Evolutionary conservation across 2,329 filamentous ascomycete species (phyloP).

Genomic region (Diaporthe nobilis): DNA sequence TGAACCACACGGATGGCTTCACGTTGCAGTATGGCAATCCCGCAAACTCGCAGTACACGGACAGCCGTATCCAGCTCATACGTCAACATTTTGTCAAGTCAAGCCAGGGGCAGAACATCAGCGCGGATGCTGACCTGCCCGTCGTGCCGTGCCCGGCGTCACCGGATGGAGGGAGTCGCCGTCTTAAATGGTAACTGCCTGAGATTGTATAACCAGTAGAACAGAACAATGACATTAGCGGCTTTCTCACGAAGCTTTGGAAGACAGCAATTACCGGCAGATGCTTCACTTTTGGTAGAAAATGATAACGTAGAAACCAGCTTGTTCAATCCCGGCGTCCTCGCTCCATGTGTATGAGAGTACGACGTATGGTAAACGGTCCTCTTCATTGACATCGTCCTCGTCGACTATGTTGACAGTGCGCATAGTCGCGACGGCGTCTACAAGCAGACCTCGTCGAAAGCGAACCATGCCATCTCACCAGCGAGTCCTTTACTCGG

Average conservation of each 20-base stretch:
- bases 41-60: constrained; percentile 54
- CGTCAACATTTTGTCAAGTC: constrained; percentile 59
- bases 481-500: too few relatives aligned
- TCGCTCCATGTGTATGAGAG: too few relatives aligned
- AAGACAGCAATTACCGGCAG: not conserved
- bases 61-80: constrained; percentile 57
- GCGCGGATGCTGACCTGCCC: constrained; percentile 53
- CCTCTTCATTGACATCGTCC: too few relatives aligned
- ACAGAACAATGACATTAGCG: not conserved
- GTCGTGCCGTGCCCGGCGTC: constrained; percentile 56
- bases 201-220: not conserved
- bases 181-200: not conserved
- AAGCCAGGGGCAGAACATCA: constrained; percentile 52
- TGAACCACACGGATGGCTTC: constrained; percentile 61
- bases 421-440: too few relatives aligned
- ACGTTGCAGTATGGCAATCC: constrained; percentile 62
- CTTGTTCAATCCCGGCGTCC: too few relatives aligned
- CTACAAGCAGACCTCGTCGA: too few relatives aligned
- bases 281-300: not conserved
- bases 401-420: too few relatives aligned
- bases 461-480: too few relatives aligned
- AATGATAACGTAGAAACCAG: too few relatives aligned
- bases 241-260: not conserved
- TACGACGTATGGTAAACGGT: too few relatives aligned
- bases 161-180: not conserved